Base-by-base conservation (phyloP, 192 early-diverging fungal genomes). In the Linnemannia zychae region DNA sequence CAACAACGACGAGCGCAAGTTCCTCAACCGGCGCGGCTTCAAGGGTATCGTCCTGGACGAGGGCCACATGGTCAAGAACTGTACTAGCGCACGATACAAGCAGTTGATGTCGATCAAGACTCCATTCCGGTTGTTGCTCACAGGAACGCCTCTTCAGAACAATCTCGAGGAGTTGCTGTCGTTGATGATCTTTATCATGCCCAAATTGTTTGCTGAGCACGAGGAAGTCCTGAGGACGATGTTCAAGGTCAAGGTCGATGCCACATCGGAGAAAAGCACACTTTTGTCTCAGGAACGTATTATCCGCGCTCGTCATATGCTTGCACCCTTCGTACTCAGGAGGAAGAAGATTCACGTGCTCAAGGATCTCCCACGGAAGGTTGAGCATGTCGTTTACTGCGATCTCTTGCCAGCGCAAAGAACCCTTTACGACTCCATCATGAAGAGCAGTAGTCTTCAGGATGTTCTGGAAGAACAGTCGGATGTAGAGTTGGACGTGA, bases 11-110 rank as follows among this genome's bases (percentile, higher is more conserved):
- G 96, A 97, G 76, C 91, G 95, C 13, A 80, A 80, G 48, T 97
- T 97, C 76, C 88, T 98, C 17, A 93, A 91, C 71, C 74, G 83
- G n/a, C 77, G 95, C 46, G 71, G 76, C 0, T 96, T 94, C 80
- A 81, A 91, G 69, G 88, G 93, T 20, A 87, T 97, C 71, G 94
- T 98, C 57, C 86, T 98, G 37, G 97, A 98, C 83, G 97, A 98
- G 79, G 97, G 97, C 18, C 94, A 97, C 68, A 95, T 96, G 94
- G 88, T 98, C 71, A 98, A 98, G 88, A 98, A 98, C 85, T 94
- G 93, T 72, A 91, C 91, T 60, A 95, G 93, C 70, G 88, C 92
- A 28, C 87, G 97, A 16, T 96, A 96, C 87, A 94, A 95, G 73
- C 91, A 94, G 77, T 84, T 98, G 53, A 96, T 93, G 90, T 83